A percentile compares a stretch with the other conserved stretches of the same genome.
These are phyloP conservation scores for Pittosporum tobira DNA, from an alignment of 129 eudicot genomes.

Conservation along the genomic window DNA sequence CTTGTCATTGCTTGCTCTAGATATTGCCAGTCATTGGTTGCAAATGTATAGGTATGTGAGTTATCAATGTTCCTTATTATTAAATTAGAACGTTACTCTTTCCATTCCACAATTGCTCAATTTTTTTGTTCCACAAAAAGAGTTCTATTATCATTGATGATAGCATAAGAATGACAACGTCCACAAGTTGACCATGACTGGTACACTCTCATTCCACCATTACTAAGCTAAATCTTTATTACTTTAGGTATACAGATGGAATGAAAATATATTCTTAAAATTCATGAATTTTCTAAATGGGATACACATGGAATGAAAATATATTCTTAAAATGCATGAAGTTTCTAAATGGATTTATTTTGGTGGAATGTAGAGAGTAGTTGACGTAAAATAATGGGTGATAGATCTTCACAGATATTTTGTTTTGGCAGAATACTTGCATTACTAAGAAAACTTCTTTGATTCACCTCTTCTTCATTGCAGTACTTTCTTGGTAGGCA, in stretches of 20 bases:
- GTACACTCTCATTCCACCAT: no score
- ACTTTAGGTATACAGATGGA: no score
- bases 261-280: no score
- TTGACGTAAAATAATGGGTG: slow-evolving; percentile 7
- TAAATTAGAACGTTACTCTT: neutral
- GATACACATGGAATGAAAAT: no score
- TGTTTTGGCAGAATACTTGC: neutral
- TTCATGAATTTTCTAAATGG: no score
- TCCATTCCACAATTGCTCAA: no score
- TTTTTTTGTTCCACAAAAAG: no score
- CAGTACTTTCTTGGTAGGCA: slow-evolving; percentile 94
- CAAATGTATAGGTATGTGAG: slow-evolving; percentile 87
- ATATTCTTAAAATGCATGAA: neutral
- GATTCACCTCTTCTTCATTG: slow-evolving; percentile 17
- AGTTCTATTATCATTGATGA: no score
- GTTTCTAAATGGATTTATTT: neutral
- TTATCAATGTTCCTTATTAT: neutral
- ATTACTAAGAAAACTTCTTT: neutral
- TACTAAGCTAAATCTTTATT: no score
- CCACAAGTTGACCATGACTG: no score
- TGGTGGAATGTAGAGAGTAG: no score
- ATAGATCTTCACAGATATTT: neutral
- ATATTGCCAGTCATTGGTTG: slow-evolving; percentile 94
- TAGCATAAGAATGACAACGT: no score
- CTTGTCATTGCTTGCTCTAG: slow-evolving; percentile 89